phyloP scores from a whole-genome alignment of 345 rosid genomes.

The Conringia planisiliqua region DNA sequence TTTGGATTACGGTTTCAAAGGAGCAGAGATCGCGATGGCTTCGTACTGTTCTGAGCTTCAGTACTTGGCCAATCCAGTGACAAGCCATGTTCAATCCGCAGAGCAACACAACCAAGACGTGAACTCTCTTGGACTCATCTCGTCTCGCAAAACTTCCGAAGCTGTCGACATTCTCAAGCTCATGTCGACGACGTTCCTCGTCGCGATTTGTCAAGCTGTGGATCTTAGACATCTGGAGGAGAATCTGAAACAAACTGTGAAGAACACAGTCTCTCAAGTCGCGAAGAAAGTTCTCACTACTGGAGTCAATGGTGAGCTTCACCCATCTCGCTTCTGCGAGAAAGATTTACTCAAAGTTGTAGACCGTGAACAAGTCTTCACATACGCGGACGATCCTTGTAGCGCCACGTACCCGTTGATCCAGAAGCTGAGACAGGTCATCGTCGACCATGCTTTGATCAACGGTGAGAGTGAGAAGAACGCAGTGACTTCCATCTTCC shows the following conservation, averaged over 20 bases:
- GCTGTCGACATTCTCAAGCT: constrained; percentile 64
- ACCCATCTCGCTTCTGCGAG: constrained; percentile 62
- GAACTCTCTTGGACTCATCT: constrained; percentile 66
- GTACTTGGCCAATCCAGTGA: constrained; percentile 68
- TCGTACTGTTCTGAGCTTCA: constrained; percentile 78
- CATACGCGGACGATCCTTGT: constrained; percentile 70
- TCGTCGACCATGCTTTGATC: constrained; percentile 58
- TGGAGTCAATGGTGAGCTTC: constrained; percentile 60
- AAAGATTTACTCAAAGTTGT: constrained; percentile 57
- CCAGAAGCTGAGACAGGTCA: constrained; percentile 58
- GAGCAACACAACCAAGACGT: constrained; percentile 88
- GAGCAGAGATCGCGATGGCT: constrained; percentile 87
- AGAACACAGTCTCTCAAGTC: constrained; percentile 52
- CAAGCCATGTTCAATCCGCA: constrained; percentile 71
- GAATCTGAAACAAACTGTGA: constrained; percentile 52
- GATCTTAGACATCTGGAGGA: constrained; percentile 77
- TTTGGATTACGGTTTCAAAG: constrained; percentile 75
- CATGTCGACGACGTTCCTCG: constrained; percentile 65
- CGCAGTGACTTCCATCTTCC: constrained; percentile 50
- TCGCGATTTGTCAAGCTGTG: constrained; percentile 67
- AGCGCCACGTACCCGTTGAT: constrained; percentile 56
- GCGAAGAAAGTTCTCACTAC: constrained; percentile 48
- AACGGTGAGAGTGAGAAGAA: constrained; percentile 58
- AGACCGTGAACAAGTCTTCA: constrained; percentile 49
- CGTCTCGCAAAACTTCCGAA: constrained; percentile 59